Base-by-base conservation (phyloP, 306 rosid genomes). In the Nissolia schottii region DNA sequence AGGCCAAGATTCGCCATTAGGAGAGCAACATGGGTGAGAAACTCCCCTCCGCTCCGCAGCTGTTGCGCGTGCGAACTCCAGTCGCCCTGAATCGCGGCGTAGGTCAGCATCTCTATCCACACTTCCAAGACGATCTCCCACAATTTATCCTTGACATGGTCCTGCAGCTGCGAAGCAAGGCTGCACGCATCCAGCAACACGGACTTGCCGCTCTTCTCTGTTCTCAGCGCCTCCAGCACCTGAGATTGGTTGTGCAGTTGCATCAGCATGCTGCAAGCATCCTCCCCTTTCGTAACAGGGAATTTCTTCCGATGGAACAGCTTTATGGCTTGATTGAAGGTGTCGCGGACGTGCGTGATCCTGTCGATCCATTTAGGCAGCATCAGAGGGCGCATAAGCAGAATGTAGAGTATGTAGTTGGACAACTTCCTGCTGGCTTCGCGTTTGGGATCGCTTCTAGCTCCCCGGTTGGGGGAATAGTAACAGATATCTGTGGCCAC, bases 391-490 rank as follows among this genome's bases (percentile, higher is more conserved):
- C 24, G 55, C 24, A 16, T 18, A 4, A 49, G 55, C 2, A 49
- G 24, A 16, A 49, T 7, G 8, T 49, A 49, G 1, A 49, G 8
- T 0, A 49, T 0, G 19, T 49, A 49, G 8, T 49, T 11, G 6
- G 55, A 49, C 19, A 49, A 6, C 25, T 0, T 7, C 25, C 19
- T 49, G 55, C 55, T 16, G 7, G 12, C 25, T 49, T 49, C 9
- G 3, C 13, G 3, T 0, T 16, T 7, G n/a, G n/a, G n/a, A n/a
- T n/a, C n/a, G 25, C 12, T 0, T 0, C 0, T 7, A 1, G 1
- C 4, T 1, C 7, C 11, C 9, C 2, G 1, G 1, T 10, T 22
- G 12, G 13, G 24, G 25, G 24, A 49, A 9, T 49, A n/a, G 55
- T 18, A 49, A 7, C 11, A 16, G 2, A 49, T 49, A 6, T 49